phyloP scores from a whole-genome alignment of 2,329 filamentous ascomycete genomes.

The Fusarium pseudograminearum region DNA sequence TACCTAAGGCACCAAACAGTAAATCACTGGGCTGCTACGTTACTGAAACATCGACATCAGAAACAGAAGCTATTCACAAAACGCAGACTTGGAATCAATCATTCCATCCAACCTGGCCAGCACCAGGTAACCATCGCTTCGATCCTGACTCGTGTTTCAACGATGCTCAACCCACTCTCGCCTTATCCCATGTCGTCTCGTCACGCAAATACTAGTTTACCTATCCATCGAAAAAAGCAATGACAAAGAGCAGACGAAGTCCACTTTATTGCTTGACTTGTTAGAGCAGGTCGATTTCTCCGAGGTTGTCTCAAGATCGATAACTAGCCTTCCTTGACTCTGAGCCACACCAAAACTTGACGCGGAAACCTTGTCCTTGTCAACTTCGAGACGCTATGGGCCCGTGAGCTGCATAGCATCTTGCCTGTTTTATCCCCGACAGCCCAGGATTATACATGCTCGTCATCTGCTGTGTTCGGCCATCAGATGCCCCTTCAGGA shows the following conservation, averaged over 20 bases:
- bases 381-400: conserved; percentile 41
- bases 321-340: conserved; percentile 9
- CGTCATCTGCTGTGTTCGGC: conserved; percentile 39
- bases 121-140: not conserved
- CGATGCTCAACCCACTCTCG: conserved; percentile 13
- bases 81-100: not conserved
- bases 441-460: conserved; percentile 29
- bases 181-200: conserved; percentile 8
- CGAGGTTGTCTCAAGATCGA: conserved; percentile 23
- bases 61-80: conserved; percentile 24
- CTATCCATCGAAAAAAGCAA: conserved; percentile 4
- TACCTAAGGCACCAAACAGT: not conserved
- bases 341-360: conserved; percentile 47
- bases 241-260: conserved; percentile 17
- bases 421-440: conserved; percentile 33
- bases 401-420: conserved; percentile 36
- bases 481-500: conserved; percentile 39
- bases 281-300: conserved; percentile 34
- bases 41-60: conserved; percentile 2
- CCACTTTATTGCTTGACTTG: conserved; percentile 20
- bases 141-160: conserved; percentile 29
- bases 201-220: not conserved
- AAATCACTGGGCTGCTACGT: conserved; percentile 2
- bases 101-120: not conserved
- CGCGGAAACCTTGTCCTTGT: conserved; percentile 36